Evolutionary conservation across 352 stramenopile genomes (phyloP).

Genomic region (Pythium plurisporium): DNA sequence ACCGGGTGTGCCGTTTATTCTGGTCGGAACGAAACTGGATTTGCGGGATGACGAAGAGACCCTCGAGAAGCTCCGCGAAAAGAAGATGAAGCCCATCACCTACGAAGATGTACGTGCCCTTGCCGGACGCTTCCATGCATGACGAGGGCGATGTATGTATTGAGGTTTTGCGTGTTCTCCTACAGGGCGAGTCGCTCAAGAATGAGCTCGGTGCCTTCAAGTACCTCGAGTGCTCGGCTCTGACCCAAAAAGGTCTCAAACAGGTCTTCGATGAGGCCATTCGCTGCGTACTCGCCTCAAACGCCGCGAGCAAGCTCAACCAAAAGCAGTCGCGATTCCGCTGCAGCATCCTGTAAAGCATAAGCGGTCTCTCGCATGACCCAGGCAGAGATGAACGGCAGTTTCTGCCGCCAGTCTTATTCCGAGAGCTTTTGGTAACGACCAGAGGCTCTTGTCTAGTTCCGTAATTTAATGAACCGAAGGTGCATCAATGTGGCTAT

Average conservation of each 20-base stretch:
- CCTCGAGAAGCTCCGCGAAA: conserved; percentile 85
- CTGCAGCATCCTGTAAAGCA: conserved; percentile 72
- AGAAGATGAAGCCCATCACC: conserved; percentile 71
- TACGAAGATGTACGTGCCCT: conserved; percentile 50
- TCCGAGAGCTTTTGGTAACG: neutral
- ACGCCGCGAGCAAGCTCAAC: conserved; percentile 34
- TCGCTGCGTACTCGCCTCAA: conserved; percentile 81
- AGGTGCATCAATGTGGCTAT: conserved; percentile 14
- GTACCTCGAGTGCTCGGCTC: conserved; percentile 92
- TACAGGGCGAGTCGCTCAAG: conserved; percentile 82
- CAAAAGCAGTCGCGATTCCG: conserved; percentile 17
- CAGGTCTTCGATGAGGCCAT: conserved; percentile 93
- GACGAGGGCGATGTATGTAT: neutral
- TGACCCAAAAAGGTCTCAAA: conserved; percentile 93
- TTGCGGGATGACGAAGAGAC: conserved; percentile 89
- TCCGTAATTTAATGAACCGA: conserved; percentile 28
- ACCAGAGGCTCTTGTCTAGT: conserved; percentile 7
- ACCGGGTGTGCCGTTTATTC: conserved; percentile 91
- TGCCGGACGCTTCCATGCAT: no score
- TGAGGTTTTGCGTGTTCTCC: neutral
- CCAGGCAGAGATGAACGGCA: neutral
- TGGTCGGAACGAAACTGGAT: conserved; percentile 95
- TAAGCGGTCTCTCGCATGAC: no score
- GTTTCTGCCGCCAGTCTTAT: conserved; percentile 11
- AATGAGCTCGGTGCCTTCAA: conserved; percentile 87